Evolutionary conservation across 179 eudicot genomes (phyloP).

Genomic region (Heliamphora pulchella): DNA sequence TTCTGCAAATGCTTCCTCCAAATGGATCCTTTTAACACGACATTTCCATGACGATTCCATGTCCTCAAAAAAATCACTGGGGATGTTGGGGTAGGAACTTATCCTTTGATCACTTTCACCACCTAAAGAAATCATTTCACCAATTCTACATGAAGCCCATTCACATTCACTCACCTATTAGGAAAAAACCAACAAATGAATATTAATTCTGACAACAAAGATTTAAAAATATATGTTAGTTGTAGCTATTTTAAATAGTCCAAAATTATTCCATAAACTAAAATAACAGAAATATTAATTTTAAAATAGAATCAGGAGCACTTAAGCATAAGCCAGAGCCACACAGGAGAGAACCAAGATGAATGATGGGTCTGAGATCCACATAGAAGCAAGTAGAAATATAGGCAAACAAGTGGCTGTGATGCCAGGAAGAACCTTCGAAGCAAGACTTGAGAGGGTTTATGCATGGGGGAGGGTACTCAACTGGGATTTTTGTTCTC

Average conservation of each 20-base stretch:
- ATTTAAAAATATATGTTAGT: neutral
- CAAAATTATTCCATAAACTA: neutral
- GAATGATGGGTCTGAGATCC: neutral
- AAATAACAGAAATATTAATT: neutral
- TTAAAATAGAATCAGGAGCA: neutral
- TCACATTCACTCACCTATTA: slow-evolving; percentile 69
- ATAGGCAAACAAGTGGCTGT: neutral
- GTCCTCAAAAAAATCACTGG: slow-evolving; percentile 76
- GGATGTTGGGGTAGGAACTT: slow-evolving; percentile 46
- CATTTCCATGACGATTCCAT: slow-evolving; percentile 92
- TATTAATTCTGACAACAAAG: neutral
- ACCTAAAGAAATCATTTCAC: slow-evolving; percentile 65
- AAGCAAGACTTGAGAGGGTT: neutral
- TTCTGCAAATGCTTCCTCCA: slow-evolving; percentile 58
- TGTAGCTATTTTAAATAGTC: neutral
- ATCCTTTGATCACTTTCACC: slow-evolving; percentile 60
- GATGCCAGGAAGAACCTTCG: slow-evolving; percentile 5
- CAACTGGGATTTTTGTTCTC: neutral
- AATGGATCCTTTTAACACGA: slow-evolving; percentile 78
- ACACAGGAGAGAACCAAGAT: no score
- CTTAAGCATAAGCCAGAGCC: neutral
- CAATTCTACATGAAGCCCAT: slow-evolving; percentile 58
- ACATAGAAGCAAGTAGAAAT: neutral
- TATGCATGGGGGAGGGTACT: neutral
- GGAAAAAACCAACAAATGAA: neutral